These are phyloP conservation scores for Chenopodium quinoa DNA, from an alignment of 148 eudicot species.

Conservation along the genomic window DNA sequence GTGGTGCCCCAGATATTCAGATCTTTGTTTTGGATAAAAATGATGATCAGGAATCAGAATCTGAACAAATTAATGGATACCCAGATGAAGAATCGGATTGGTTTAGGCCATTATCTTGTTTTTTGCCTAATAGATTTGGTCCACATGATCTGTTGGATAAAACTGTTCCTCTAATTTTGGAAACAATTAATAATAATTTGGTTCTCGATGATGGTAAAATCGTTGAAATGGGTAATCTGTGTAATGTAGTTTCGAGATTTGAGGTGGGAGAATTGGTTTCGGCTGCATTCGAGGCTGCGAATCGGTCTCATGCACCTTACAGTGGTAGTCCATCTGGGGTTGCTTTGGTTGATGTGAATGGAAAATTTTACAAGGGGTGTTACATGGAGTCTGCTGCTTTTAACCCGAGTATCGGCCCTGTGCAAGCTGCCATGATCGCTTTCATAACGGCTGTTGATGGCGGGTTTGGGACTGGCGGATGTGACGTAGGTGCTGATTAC, in stretches of 20 bases:
- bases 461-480: conserved; percentile 33
- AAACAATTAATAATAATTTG: conserved; percentile 42
- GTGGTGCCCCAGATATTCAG: conserved; percentile 50
- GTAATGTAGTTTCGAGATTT: conserved; percentile 31
- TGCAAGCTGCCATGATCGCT: conserved; percentile 77
- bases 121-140: conserved; percentile 65
- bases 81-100: background rate
- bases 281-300: conserved; percentile 69
- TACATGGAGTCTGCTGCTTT: conserved; percentile 90
- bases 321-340: conserved; percentile 68
- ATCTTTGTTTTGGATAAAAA: conserved; percentile 36
- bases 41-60: background rate
- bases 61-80: background rate
- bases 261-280: conserved; percentile 25
- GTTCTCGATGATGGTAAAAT: background rate
- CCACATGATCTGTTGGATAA: conserved; percentile 60
- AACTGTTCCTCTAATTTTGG: conserved; percentile 58
- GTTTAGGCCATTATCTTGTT: conserved; percentile 43
- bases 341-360: conserved; percentile 55
- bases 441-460: conserved; percentile 49
- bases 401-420: conserved; percentile 86
- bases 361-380: conserved; percentile 58
- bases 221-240: background rate
- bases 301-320: conserved; percentile 62
- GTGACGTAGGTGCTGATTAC: conserved; percentile 44